Evolutionary conservation across 2,329 filamentous ascomycete species (phyloP).

Genomic region (Fusarium agapanthi): DNA sequence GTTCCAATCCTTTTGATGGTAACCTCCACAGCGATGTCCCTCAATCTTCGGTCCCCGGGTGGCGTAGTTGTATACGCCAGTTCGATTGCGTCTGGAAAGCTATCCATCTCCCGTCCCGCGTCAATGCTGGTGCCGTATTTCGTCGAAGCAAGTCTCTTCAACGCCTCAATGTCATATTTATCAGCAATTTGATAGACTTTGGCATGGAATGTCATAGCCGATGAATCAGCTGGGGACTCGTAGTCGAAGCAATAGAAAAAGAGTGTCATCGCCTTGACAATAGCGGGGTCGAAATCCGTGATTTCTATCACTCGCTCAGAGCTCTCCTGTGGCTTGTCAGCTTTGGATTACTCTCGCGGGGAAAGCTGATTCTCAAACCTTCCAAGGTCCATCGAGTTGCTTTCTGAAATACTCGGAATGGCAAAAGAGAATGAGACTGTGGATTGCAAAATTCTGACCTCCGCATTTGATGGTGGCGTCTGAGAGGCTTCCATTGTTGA

Average conservation of each 20-base stretch:
- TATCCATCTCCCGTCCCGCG: fast-evolving
- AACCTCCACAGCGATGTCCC: fast-evolving
- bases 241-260: not conserved
- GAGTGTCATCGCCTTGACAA: not conserved
- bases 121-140: fast-evolving
- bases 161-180: not conserved
- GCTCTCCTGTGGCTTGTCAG: not conserved
- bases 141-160: fast-evolving
- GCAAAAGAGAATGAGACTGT: not conserved
- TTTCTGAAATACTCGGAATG: not conserved
- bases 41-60: fast-evolving
- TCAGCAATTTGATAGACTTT: not conserved
- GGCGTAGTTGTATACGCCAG: not conserved
- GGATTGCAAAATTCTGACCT: not conserved
- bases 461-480: not conserved
- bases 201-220: not conserved
- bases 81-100: fast-evolving
- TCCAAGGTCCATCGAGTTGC: not conserved
- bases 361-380: not conserved
- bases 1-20: fast-evolving
- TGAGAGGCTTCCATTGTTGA: not conserved
- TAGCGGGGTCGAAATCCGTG: fast-evolving
- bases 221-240: fast-evolving
- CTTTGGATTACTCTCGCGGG: too few relatives aligned
- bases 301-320: not conserved